Evolutionary conservation across 768 basidiomycete species (phyloP), one percentile per base, ranked within the genome.

Genomic region (Tricholomella constricta): DNA sequence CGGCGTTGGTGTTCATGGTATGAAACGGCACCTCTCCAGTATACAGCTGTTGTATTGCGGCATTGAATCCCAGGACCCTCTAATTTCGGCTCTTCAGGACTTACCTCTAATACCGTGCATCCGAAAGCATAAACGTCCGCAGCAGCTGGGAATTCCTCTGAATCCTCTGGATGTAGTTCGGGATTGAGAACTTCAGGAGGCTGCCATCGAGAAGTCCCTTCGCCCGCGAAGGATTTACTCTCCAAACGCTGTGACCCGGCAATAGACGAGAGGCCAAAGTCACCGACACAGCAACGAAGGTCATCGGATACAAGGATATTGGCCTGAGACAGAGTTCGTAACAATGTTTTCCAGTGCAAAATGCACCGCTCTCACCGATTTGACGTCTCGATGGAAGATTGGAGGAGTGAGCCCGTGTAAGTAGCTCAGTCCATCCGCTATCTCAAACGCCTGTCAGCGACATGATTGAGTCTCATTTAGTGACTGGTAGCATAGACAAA

Each of bases 331-430:
- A 19, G 11, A 31, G 11, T 11, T 31, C 29, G 11, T 6, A 11
- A 31, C 11, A 11, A 11, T 4, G 35, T 20, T 19, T 48, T 19
- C 22, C 34, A 7, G 26, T 43, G 1, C 4, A 29, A 38, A 32
- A 29, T 2, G 12, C 43, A 31, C 20, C 29, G 11, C 11, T 31
- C 29, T 44, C 58, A 75, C 75, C 6, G 72, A 68, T 61, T 75
- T 76, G 41, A 78, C 62, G 51, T 78, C 76, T 36, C 70, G 71
- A 31, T 78, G 77, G 20, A 70, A 60, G 17, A 78, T 65, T 5
- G 72, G 75, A 19, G 77, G 76, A 45, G 65, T 59, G 48, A 69
- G 68, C 15, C 49, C 55, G 45, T 78, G 76, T 27, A 78, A 54
- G 44, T 78, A 75, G 35, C 63, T 62, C 17, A 77, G 52, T 22